Evolutionary conservation across 2,329 filamentous ascomycete species (phyloP).

Genomic region (Hysterium pulicare): DNA sequence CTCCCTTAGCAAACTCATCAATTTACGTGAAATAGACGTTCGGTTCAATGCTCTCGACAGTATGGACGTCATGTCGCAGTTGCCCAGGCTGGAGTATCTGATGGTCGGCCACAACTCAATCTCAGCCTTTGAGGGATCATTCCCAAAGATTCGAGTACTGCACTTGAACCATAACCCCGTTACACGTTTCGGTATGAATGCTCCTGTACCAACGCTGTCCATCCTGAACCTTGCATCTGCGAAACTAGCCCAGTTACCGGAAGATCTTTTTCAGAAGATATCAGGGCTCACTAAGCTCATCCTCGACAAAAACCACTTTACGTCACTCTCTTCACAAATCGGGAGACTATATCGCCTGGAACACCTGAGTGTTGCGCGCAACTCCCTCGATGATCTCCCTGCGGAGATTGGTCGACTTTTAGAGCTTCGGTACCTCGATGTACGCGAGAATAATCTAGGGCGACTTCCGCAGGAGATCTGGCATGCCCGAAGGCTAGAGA

Average conservation of each 20-base stretch:
- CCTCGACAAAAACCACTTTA: conserved; percentile 93
- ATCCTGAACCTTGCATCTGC: conserved; percentile 86
- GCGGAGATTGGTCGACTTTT: conserved; percentile 82
- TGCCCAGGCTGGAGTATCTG: conserved; percentile 84
- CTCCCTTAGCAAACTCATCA: conserved; percentile 69
- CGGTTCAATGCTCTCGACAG: conserved; percentile 88
- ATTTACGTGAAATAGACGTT: conserved; percentile 85
- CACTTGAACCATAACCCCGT: conserved; percentile 94
- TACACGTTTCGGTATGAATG: conserved; percentile 82
- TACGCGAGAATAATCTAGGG: conserved; percentile 89
- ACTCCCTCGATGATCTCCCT: conserved; percentile 79
- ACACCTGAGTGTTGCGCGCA: conserved; percentile 90
- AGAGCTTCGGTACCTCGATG: conserved; percentile 80
- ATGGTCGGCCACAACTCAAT: conserved; percentile 91
- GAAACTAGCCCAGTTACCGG: conserved; percentile 82
- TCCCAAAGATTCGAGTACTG: conserved; percentile 76
- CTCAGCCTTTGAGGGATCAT: conserved; percentile 85
- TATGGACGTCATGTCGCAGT: conserved; percentile 79
- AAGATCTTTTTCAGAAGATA: conserved; percentile 83
- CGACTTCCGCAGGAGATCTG: conserved; percentile 90
- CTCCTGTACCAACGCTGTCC: conserved; percentile 75
- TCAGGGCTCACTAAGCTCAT: conserved; percentile 82
- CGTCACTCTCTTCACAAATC: conserved; percentile 80
- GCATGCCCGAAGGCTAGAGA: conserved; percentile 88
- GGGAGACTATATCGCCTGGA: conserved; percentile 80